Percentiles rank a stretch among this genome's conserved stretches.
These are phyloP conservation scores for Turritis glabra DNA, from an alignment of 345 rosid species.

Conservation along the genomic window DNA sequence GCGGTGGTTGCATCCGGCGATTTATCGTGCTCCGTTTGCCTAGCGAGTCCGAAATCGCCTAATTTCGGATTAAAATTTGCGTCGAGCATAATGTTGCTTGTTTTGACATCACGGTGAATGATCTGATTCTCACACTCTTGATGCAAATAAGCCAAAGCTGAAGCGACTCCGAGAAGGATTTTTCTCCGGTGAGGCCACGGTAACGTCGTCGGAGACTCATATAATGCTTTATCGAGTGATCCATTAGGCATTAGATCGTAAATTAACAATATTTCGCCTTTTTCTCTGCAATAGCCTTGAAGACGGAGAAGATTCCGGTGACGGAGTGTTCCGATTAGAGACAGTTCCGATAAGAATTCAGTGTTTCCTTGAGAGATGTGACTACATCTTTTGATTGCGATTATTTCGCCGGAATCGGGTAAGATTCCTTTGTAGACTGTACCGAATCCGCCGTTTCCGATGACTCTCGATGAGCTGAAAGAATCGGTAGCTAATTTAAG, in stretches of 20 bases:
- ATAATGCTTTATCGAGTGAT: constrained; percentile 88
- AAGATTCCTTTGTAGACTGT: constrained; percentile 87
- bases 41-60: constrained; percentile 94
- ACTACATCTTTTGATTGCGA: constrained; percentile 92
- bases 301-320: constrained; percentile 90
- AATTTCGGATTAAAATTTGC: constrained; percentile 80
- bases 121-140: constrained; percentile 98
- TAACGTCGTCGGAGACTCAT: constrained; percentile 66
- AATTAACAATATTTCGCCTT: constrained; percentile 82
- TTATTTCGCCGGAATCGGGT: constrained; percentile 63
- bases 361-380: constrained; percentile 83
- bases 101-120: constrained; percentile 89
- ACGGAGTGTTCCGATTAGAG: constrained; percentile 81
- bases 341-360: constrained; percentile 83
- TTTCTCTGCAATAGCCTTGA: constrained; percentile 95
- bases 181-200: constrained; percentile 82
- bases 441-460: constrained; percentile 95
- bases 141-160: constrained; percentile 91
- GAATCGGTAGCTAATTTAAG: constrained; percentile 75
- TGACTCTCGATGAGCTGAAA: constrained; percentile 66
- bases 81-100: constrained; percentile 92
- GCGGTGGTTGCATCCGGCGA: constrained; percentile 96
- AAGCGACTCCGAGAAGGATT: constrained; percentile 80
- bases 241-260: constrained; percentile 97
- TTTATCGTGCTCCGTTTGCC: constrained; percentile 82